Percentiles rank a stretch among this genome's conserved stretches.
phyloP scores from a whole-genome alignment of 164 flowering plant genomes.

The Saururus chinensis region DNA sequence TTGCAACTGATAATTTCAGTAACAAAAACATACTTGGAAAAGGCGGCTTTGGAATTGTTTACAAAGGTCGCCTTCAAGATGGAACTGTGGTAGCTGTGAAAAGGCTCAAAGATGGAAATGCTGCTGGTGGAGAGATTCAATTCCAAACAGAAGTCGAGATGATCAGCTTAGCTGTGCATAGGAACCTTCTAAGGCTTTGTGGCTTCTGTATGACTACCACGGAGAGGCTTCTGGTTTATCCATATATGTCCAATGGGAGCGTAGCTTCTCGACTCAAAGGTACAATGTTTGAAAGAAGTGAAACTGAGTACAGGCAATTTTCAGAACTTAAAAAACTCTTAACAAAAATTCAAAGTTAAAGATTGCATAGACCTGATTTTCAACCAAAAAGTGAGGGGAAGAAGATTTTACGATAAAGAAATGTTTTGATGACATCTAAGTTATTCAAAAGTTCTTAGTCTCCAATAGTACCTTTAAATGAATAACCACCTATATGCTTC shows the following conservation, averaged over 20 bases:
- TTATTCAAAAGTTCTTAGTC: too few relatives aligned
- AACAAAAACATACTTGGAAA: constrained; percentile 62
- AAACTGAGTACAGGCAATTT: neutral
- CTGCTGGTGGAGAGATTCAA: constrained; percentile 62
- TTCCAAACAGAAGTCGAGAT: constrained; percentile 81
- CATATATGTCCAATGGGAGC: constrained; percentile 80
- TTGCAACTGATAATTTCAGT: constrained; percentile 61
- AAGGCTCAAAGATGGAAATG: constrained; percentile 71
- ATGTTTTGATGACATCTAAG: too few relatives aligned
- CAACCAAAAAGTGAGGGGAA: too few relatives aligned
- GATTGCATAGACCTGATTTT: neutral
- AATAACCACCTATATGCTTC: neutral
- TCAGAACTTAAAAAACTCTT: too few relatives aligned
- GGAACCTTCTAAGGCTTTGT: constrained; percentile 56
- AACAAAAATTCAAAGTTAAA: neutral
- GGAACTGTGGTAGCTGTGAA: constrained; percentile 75
- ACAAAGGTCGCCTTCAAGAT: constrained; percentile 59
- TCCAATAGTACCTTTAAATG: too few relatives aligned
- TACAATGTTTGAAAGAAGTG: constrained; percentile 2
- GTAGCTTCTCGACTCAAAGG: constrained; percentile 81
- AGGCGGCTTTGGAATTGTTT: constrained; percentile 77
- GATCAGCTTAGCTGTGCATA: constrained; percentile 78
- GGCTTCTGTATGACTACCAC: constrained; percentile 64
- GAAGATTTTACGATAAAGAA: too few relatives aligned
- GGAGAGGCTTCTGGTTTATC: constrained; percentile 67